phyloP scores from a whole-genome alignment of 2,329 filamentous ascomycete genomes.

The Akanthomyces lecanii region DNA sequence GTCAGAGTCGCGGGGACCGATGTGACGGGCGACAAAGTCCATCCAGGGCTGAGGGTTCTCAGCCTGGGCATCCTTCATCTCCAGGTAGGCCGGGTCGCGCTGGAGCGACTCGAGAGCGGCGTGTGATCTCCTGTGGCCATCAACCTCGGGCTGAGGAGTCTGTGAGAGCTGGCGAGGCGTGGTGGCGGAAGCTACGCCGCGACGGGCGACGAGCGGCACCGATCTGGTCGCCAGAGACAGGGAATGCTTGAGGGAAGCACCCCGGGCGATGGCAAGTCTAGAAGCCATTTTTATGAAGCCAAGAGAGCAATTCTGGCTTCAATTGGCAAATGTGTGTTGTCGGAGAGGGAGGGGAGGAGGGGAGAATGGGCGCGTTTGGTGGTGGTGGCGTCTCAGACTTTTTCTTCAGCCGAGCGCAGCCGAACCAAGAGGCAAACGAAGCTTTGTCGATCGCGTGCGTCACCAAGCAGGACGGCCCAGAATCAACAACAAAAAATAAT shows the following conservation, averaged over 20 bases:
- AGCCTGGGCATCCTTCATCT: conserved; percentile 23
- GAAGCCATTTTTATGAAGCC: conserved; percentile 24
- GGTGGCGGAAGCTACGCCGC: conserved; percentile 13
- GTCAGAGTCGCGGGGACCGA: conserved; percentile 71
- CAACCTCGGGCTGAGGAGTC: conserved; percentile 7
- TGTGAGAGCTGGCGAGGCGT: conserved; percentile 19
- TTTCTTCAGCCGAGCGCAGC: conserved; percentile 11
- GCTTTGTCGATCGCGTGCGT: conserved; percentile 9
- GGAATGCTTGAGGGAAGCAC: conserved; percentile 22
- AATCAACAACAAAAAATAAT: neutral
- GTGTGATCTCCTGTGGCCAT: conserved; percentile 14
- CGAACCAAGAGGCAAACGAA: neutral
- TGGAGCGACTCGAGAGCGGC: conserved; percentile 19
- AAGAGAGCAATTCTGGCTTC: conserved; percentile 13
- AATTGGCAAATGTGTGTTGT: conserved; percentile 12
- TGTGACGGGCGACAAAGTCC: conserved; percentile 73
- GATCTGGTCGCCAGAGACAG: conserved; percentile 19
- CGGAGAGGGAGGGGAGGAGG: conserved; percentile 8
- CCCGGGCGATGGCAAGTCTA: conserved; percentile 24
- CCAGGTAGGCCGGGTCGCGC: conserved; percentile 22
- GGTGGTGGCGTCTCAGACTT: neutral
- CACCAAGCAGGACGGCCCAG: neutral
- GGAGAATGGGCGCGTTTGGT: conserved; percentile 3
- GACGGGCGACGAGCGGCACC: conserved; percentile 19
- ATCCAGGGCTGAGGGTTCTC: conserved; percentile 24